These are phyloP conservation scores for Xylaria sp. DNA, from an alignment of 2,329 filamentous ascomycete species.

Conservation along the genomic window DNA sequence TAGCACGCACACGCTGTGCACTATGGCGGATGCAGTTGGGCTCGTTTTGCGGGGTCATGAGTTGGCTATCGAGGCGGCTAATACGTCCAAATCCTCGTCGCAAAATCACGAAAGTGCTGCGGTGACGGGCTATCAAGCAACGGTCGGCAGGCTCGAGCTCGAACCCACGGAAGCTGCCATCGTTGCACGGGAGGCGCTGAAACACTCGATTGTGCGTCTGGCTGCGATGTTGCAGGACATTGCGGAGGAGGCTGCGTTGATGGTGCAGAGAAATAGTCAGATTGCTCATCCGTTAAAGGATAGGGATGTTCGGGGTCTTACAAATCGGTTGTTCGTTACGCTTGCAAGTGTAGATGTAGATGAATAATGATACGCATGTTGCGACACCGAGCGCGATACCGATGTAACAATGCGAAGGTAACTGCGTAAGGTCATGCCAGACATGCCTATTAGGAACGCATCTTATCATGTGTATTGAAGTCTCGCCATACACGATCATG, in stretches of 20 bases:
- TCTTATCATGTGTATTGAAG: neutral
- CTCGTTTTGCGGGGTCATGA: conserved; percentile 27
- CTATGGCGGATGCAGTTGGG: conserved; percentile 31
- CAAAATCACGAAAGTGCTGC: neutral
- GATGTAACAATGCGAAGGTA: neutral
- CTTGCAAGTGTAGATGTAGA: conserved; percentile 16
- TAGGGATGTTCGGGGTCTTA: conserved; percentile 29
- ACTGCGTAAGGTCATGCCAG: neutral
- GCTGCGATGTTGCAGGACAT: conserved; percentile 36
- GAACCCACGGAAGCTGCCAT: conserved; percentile 29
- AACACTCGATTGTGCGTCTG: conserved; percentile 37
- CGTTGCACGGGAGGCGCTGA: conserved; percentile 26
- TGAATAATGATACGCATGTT: neutral
- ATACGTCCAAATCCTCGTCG: neutral
- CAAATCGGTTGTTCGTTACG: conserved; percentile 31
- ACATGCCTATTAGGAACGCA: neutral
- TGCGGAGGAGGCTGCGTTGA: conserved; percentile 30
- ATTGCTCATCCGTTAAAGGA: conserved; percentile 17
- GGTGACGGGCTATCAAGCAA: neutral
- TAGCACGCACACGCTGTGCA: conserved; percentile 23
- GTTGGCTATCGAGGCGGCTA: conserved; percentile 14
- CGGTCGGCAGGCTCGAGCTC: conserved; percentile 30
- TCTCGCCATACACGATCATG: neutral
- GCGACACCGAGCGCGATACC: neutral
- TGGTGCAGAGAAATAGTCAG: conserved; percentile 8